phyloP scores from a whole-genome alignment of 2,329 filamentous ascomycete genomes.

The Ophiostoma tasmaniense region DNA sequence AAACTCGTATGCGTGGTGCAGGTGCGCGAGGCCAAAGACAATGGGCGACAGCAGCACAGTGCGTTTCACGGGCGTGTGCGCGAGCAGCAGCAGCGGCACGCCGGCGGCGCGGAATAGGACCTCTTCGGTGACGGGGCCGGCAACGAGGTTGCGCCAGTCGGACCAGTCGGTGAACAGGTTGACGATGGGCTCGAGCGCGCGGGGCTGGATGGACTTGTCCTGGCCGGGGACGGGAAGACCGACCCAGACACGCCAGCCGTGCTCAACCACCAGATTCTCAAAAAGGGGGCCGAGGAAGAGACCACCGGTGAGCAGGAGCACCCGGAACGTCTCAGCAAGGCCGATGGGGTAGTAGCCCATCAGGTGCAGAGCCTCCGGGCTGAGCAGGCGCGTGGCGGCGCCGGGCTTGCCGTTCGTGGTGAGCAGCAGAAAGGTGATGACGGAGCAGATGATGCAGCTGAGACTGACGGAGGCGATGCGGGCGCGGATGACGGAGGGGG shows the following conservation, averaged over 20 bases:
- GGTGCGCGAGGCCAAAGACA: constrained; percentile 85
- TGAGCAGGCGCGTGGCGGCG: constrained; percentile 19
- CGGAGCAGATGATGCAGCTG: constrained; percentile 61
- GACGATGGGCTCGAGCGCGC: constrained; percentile 35
- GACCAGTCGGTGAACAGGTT: constrained; percentile 64
- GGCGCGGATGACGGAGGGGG: constrained; percentile 79
- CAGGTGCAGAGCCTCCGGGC: constrained; percentile 48
- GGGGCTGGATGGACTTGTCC: constrained; percentile 28
- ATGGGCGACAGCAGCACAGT: constrained; percentile 78
- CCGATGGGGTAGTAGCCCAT: constrained; percentile 77
- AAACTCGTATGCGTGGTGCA: constrained; percentile 96
- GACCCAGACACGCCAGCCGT: constrained; percentile 58
- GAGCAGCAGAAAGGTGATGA: constrained; percentile 60
- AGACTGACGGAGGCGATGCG: constrained; percentile 72
- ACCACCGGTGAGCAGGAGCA: constrained; percentile 62
- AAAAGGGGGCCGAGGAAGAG: constrained; percentile 82
- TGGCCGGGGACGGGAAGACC: not conserved
- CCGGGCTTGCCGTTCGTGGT: constrained; percentile 41
- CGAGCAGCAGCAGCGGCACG: constrained; percentile 71
- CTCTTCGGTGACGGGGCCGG: constrained; percentile 85
- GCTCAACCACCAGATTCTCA: constrained; percentile 66
- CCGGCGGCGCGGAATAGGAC: constrained; percentile 84
- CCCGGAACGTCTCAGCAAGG: constrained; percentile 52
- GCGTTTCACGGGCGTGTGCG: constrained; percentile 44
- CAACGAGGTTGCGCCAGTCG: constrained; percentile 78